phyloP scores from a whole-genome alignment of 2,329 filamentous ascomycete species.

The Thermothelomyces thermophilus region DNA sequence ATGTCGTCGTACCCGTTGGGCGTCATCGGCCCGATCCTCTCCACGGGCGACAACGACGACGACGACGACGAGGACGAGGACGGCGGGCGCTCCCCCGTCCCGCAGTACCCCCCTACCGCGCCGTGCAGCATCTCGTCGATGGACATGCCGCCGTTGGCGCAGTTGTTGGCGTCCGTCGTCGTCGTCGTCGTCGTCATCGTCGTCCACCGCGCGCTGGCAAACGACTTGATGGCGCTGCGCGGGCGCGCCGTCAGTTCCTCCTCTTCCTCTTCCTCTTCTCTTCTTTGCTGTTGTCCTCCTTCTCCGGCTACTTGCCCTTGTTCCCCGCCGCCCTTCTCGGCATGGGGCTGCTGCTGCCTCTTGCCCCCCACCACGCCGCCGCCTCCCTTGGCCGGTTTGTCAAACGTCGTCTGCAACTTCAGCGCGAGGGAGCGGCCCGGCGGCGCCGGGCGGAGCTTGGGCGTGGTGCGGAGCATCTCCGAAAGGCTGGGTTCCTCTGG shows the following conservation, averaged over 20 bases:
- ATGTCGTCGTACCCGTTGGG: slow-evolving; percentile 57
- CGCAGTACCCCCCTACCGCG: not conserved
- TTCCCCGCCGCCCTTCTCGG: not conserved
- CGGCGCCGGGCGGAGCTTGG: slow-evolving; percentile 23
- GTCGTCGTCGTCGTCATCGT: not conserved
- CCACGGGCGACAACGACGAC: slow-evolving; percentile 12
- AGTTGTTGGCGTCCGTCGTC: not conserved
- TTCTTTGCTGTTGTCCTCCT: not conserved
- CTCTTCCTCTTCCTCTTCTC: slow-evolving; percentile 18
- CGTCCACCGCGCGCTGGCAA: slow-evolving; percentile 5
- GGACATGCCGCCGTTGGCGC: not conserved
- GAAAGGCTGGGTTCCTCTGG: slow-evolving; percentile 3
- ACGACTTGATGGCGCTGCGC: slow-evolving; percentile 17
- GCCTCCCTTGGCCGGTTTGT: slow-evolving; percentile 10
- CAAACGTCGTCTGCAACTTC: slow-evolving; percentile 41
- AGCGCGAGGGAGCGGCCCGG: slow-evolving; percentile 28
- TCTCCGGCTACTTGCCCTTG: not conserved
- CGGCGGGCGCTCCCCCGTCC: not conserved
- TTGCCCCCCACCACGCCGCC: not conserved
- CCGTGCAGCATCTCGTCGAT: slow-evolving; percentile 20
- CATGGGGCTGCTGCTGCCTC: not conserved
- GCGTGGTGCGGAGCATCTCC: slow-evolving; percentile 20
- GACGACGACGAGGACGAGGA: not conserved
- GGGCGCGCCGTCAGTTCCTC: slow-evolving; percentile 24
- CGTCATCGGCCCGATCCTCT: slow-evolving; percentile 43